Base-by-base conservation (phyloP, 2,329 filamentous ascomycete genomes). In the Claviceps citrina region DNA sequence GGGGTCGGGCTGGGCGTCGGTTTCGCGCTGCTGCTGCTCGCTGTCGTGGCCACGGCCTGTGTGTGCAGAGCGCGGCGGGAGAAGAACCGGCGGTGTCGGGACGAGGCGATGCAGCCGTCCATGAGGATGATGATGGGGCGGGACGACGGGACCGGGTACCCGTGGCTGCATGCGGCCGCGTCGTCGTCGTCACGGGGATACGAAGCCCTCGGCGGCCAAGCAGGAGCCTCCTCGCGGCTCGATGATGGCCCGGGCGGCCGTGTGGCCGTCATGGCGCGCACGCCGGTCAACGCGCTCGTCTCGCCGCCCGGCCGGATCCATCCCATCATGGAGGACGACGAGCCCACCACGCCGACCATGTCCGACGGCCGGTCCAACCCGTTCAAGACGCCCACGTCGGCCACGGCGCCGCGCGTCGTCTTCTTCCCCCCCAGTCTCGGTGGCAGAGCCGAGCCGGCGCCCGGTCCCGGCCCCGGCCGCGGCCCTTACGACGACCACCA, bases 1-100 rank as follows among this genome's bases (percentile, higher is more conserved):
- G 80, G 79, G 0, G 53, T 84, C 1, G 78, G 80, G 1, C 57
- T 85, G 1, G 80, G 78, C 1, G 52, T 80, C 3, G 56, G 54
- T 1, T n/a, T n/a, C n/a, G n/a, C n/a, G n/a, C 60, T 70, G 1
- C 50, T 74, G 2, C 44, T 75, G 7, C 56, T 64, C 1, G 58
- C 68, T 5, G 46, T 69, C 2, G 19, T 73, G 8, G 40, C 70
- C 16, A 67, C 59, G 41, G 61, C 71, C 40, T 66, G 68, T 43
- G 73, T 69, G 9, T 70, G 67, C 45, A 64, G 66, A n/a, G 66
- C 64, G 42, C 65, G 65, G 12, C 53, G 51, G 33, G 50, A 51
- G 45, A 48, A 51, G 36, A 47, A 52, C 32, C 61, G 57, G 18
- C 57, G 51, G 52, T 67, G 44, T 49, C 62, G 32, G 16, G 65